Conservation (phyloP, 768 basidiomycete species). For the Suillus decipiens region DNA sequence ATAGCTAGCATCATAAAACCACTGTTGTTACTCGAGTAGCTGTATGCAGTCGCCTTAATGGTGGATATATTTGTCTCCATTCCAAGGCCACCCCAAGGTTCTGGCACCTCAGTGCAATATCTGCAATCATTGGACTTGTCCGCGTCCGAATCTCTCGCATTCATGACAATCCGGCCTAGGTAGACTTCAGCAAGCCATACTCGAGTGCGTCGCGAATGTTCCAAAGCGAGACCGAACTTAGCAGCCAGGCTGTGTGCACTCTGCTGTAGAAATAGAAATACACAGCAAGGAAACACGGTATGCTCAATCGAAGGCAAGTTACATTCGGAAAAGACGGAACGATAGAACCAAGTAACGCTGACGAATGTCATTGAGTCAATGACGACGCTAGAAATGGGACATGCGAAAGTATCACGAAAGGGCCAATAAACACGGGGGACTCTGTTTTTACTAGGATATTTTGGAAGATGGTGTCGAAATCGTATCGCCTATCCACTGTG, state of each 20-base stretch:
- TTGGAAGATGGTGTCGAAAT: slow-evolving; percentile 6
- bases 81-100: slow-evolving; percentile 4
- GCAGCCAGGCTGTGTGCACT: not conserved
- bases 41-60: not conserved
- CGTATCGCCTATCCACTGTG: slow-evolving; percentile 6
- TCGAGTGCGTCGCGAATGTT: slow-evolving; percentile 9
- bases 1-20: not conserved
- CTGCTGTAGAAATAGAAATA: too few species aligned
- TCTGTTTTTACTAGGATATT: slow-evolving; percentile 1
- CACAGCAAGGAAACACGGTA: slow-evolving; percentile 12
- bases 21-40: not conserved
- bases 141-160: slow-evolving; percentile 5
- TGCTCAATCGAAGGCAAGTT: slow-evolving; percentile 11
- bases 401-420: slow-evolving; percentile 8
- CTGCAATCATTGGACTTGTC: not conserved
- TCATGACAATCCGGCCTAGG: slow-evolving; percentile 3
- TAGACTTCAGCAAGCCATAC: slow-evolving; percentile 8
- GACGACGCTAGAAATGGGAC: not conserved
- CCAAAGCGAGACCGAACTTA: slow-evolving; percentile 10
- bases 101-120: slow-evolving; percentile 7
- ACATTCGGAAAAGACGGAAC: slow-evolving; percentile 12
- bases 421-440: slow-evolving; percentile 10
- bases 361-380: slow-evolving; percentile 8
- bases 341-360: slow-evolving; percentile 10
- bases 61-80: slow-evolving; percentile 10